These are phyloP conservation scores for Fraxinus platypoda DNA, from an alignment of 305 asterid species.

Conservation along the genomic window DNA sequence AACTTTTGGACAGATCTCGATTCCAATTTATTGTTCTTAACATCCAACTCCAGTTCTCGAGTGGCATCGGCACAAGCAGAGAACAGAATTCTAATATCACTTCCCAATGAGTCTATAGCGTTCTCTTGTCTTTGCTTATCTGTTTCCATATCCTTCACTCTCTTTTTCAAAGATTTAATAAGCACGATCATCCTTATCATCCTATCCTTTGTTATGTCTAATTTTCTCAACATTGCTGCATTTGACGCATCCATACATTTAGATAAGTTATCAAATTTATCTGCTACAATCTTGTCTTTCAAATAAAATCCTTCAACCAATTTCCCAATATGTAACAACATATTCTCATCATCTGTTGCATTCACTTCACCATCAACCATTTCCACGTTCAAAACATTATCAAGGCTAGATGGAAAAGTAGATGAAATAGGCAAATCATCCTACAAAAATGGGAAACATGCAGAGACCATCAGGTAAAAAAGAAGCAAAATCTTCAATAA, in stretches of 20 bases:
- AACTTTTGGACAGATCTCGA: constrained; percentile 39
- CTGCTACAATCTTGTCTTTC: constrained; percentile 61
- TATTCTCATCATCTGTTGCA: constrained; percentile 52
- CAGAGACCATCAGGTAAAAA: constrained; percentile 30
- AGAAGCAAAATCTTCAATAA: constrained; percentile 13
- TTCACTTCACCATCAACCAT: constrained; percentile 41
- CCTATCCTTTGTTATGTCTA: constrained; percentile 46
- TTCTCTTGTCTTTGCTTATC: constrained; percentile 55
- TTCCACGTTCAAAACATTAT: constrained; percentile 38
- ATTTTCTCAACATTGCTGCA: constrained; percentile 44
- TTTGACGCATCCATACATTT: constrained; percentile 54
- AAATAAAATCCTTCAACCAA: constrained; percentile 58
- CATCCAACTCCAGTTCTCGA: constrained; percentile 47
- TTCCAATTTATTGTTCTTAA: constrained; percentile 36
- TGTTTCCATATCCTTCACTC: constrained; percentile 46
- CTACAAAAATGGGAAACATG: constrained; percentile 44
- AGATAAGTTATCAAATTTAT: constrained; percentile 53
- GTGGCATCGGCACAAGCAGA: constrained; percentile 78
- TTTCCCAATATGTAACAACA: constrained; percentile 48
- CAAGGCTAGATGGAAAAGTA: constrained; percentile 36
- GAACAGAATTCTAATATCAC: constrained; percentile 46
- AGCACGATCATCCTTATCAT: constrained; percentile 34
- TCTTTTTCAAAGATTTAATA: constrained; percentile 50
- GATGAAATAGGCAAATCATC: constrained; percentile 49
- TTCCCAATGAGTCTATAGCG: constrained; percentile 49